Conservation (phyloP, 2,329 filamentous ascomycete species). For the Alternaria burnsii region DNA sequence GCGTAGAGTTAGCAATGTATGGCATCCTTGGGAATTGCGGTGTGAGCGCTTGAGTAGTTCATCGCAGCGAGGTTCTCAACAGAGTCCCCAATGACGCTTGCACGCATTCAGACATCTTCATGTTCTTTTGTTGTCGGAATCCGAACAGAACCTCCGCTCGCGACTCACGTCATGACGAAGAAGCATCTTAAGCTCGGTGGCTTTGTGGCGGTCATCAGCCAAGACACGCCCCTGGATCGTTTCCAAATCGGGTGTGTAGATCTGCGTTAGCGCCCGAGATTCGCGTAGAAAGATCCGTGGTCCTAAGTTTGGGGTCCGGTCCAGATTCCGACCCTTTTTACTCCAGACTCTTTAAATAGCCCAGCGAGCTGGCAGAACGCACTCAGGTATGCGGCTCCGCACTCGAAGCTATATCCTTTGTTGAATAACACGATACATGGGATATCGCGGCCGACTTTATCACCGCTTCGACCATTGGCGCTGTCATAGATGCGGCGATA, state of each 20-base stretch:
- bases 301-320: conserved; percentile 4
- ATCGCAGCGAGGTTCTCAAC: not conserved
- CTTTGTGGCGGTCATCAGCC: conserved; percentile 9
- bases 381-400: not conserved
- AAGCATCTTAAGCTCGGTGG: not conserved
- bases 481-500: not conserved
- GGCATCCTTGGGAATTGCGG: not conserved
- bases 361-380: not conserved
- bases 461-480: not conserved
- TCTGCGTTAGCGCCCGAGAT: conserved; percentile 12
- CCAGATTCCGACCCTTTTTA: conserved; percentile 1
- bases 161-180: not conserved
- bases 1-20: not conserved
- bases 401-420: not conserved
- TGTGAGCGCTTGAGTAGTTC: not conserved
- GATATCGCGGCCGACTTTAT: not conserved
- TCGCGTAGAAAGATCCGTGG: conserved; percentile 4
- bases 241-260: conserved; percentile 7
- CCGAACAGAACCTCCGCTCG: not conserved
- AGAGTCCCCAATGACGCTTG: not conserved
- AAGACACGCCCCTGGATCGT: conserved; percentile 8
- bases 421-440: not conserved
- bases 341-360: not conserved
- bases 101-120: not conserved
- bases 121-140: not conserved